Evolutionary conservation across 495 filamentous ascomycete species (phyloP).

Genomic region (Chaetomidium leptoderma): DNA sequence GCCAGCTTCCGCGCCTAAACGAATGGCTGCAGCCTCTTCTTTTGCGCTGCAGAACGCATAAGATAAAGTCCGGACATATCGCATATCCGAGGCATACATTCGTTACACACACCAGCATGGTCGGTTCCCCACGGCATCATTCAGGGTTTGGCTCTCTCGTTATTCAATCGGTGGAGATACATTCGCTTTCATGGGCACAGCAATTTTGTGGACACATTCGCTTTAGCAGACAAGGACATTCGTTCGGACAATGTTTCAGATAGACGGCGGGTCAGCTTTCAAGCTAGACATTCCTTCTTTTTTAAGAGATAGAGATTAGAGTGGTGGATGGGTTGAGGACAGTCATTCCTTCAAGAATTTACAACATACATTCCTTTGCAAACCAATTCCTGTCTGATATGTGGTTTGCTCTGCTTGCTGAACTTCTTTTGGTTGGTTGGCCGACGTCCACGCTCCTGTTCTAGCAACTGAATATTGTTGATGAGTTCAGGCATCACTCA

Average conservation of each 20-base stretch:
- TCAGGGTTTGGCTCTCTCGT: constrained; percentile 3
- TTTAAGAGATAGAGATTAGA: constrained; percentile 5
- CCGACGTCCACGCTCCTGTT: no score
- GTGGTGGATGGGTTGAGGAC: constrained; percentile 13
- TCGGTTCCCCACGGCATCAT: no score
- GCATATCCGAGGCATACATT: not conserved
- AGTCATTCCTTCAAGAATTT: constrained; percentile 16
- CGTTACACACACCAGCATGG: not conserved
- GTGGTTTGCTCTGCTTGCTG: no score
- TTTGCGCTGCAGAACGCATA: not conserved
- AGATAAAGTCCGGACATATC: not conserved
- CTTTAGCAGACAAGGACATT: constrained; percentile 3
- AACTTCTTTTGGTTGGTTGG: not conserved
- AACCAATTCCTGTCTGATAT: not conserved
- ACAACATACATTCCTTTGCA: constrained; percentile 4
- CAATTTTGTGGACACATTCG: not conserved
- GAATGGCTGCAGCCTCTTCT: not conserved
- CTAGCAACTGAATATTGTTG: no score
- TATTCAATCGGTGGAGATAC: no score
- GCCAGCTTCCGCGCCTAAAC: constrained; percentile 8
- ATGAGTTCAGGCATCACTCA: no score
- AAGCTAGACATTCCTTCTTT: constrained; percentile 13
- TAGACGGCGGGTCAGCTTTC: constrained; percentile 1
- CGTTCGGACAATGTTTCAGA: constrained; percentile 1
- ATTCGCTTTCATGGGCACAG: not conserved